phyloP scores from a whole-genome alignment of 2,329 filamentous ascomycete genomes.

The Colletotrichum lentis region DNA sequence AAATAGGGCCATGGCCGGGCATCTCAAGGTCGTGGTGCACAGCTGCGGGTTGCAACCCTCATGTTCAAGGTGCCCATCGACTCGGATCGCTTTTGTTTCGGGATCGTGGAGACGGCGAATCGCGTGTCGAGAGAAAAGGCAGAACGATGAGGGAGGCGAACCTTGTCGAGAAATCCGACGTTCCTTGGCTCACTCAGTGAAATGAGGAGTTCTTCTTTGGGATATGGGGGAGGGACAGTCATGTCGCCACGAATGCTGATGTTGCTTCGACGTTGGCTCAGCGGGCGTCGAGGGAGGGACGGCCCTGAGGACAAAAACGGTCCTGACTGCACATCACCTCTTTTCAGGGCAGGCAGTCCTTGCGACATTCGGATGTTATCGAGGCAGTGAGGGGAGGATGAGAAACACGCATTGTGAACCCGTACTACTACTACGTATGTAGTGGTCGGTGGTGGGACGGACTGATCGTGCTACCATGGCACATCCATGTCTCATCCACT shows the following conservation, averaged over 20 bases:
- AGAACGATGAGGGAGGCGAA: not conserved
- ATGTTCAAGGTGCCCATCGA: slow-evolving; percentile 9
- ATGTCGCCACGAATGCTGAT: slow-evolving; percentile 17
- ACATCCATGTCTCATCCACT: slow-evolving; percentile 24
- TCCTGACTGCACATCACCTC: slow-evolving; percentile 8
- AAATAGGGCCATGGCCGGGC: slow-evolving; percentile 4
- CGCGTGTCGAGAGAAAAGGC: not conserved
- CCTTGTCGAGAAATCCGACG: slow-evolving; percentile 6
- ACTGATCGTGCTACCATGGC: slow-evolving; percentile 21
- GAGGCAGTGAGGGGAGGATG: slow-evolving; percentile 14
- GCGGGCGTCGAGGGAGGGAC: not conserved
- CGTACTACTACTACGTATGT: too few species aligned
- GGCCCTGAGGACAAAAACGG: not conserved
- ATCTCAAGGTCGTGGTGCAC: not conserved
- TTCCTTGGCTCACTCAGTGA: slow-evolving; percentile 17
- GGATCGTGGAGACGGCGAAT: not conserved
- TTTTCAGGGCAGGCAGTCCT: slow-evolving; percentile 12
- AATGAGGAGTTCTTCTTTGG: slow-evolving; percentile 24
- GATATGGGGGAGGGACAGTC: slow-evolving; percentile 11
- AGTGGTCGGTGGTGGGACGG: not conserved
- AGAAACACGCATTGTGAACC: slow-evolving; percentile 21
- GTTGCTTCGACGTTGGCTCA: slow-evolving; percentile 7
- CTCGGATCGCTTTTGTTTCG: slow-evolving; percentile 14
- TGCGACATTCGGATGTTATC: slow-evolving; percentile 9
- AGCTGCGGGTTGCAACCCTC: slow-evolving; percentile 20